These are phyloP conservation scores for Trichoderma atrobrunneum DNA, from an alignment of 2,329 filamentous ascomycete species.

Conservation along the genomic window DNA sequence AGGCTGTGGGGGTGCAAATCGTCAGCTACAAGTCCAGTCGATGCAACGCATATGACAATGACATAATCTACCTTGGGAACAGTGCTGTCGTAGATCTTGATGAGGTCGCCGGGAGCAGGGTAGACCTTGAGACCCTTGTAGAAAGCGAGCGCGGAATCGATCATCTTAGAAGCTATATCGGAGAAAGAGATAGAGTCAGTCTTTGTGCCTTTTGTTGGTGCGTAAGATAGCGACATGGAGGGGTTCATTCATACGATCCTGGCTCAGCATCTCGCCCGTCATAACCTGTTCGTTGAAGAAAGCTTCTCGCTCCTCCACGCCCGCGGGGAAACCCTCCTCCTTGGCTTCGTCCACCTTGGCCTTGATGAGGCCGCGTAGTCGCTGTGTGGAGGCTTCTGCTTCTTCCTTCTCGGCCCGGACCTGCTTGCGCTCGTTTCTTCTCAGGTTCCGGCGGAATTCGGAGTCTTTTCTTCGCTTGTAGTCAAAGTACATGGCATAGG, in stretches of 20 bases:
- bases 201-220: not conserved
- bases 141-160: slow-evolving; percentile 91
- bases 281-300: slow-evolving; percentile 98
- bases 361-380: slow-evolving; percentile 73
- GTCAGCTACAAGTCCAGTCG: not conserved
- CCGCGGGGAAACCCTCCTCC: slow-evolving; percentile 85
- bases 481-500: slow-evolving; percentile 68
- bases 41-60: not conserved
- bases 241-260: slow-evolving; percentile 63
- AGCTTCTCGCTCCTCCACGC: slow-evolving; percentile 88
- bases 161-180: slow-evolving; percentile 57
- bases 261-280: slow-evolving; percentile 76
- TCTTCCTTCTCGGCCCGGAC: slow-evolving; percentile 70
- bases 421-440: slow-evolving; percentile 72
- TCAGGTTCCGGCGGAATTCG: slow-evolving; percentile 65
- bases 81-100: slow-evolving; percentile 97
- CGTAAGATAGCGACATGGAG: not conserved
- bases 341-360: slow-evolving; percentile 74
- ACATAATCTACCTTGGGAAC: slow-evolving; percentile 74
- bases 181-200: not conserved
- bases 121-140: slow-evolving; percentile 99
- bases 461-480: slow-evolving; percentile 61
- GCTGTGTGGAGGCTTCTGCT: slow-evolving; percentile 61
- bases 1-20: slow-evolving; percentile 50
- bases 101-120: slow-evolving; percentile 86